phyloP scores from a whole-genome alignment of 2,329 filamentous ascomycete genomes.

The Harringtonia lauricola region DNA sequence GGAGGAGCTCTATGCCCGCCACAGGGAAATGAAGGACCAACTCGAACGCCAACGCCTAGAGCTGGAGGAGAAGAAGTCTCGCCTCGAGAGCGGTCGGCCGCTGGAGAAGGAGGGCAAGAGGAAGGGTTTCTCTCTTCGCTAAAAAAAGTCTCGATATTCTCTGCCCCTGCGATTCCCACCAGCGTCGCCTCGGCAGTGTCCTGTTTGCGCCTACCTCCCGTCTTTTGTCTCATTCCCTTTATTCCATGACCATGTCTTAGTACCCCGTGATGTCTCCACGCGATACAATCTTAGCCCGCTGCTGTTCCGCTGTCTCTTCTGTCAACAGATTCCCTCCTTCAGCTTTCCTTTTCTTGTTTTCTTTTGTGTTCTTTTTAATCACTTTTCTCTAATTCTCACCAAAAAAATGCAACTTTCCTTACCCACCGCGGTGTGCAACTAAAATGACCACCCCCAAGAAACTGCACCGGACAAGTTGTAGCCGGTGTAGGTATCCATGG shows the following conservation, averaged over 20 bases:
- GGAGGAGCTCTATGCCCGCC: slow-evolving; percentile 93
- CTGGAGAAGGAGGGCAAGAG: slow-evolving; percentile 97
- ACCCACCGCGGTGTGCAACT: background rate
- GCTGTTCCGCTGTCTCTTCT: slow-evolving; percentile 30
- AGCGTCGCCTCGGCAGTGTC: slow-evolving; percentile 8
- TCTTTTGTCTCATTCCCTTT: slow-evolving; percentile 13
- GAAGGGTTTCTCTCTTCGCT: slow-evolving; percentile 98
- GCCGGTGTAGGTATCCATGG: too few species aligned
- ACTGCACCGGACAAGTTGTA: too few species aligned
- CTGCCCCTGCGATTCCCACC: background rate
- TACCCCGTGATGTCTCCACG: slow-evolving; percentile 39
- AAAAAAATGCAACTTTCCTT: slow-evolving; percentile 10
- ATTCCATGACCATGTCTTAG: slow-evolving; percentile 39
- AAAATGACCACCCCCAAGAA: too few species aligned
- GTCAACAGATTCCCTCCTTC: slow-evolving; percentile 27
- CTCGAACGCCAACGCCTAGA: slow-evolving; percentile 89
- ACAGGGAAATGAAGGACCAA: slow-evolving; percentile 99
- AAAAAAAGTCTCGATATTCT: slow-evolving; percentile 26
- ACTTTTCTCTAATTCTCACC: slow-evolving; percentile 30
- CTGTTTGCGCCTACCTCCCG: background rate
- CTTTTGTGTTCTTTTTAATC: slow-evolving; percentile 32
- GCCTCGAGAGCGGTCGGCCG: slow-evolving; percentile 89
- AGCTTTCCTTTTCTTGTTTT: slow-evolving; percentile 28
- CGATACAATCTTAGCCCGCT: slow-evolving; percentile 46
- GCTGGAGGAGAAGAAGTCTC: slow-evolving; percentile 95